These are phyloP conservation scores for Pyrus betulifolia DNA, from an alignment of 306 rosid genomes.

Conservation along the genomic window DNA sequence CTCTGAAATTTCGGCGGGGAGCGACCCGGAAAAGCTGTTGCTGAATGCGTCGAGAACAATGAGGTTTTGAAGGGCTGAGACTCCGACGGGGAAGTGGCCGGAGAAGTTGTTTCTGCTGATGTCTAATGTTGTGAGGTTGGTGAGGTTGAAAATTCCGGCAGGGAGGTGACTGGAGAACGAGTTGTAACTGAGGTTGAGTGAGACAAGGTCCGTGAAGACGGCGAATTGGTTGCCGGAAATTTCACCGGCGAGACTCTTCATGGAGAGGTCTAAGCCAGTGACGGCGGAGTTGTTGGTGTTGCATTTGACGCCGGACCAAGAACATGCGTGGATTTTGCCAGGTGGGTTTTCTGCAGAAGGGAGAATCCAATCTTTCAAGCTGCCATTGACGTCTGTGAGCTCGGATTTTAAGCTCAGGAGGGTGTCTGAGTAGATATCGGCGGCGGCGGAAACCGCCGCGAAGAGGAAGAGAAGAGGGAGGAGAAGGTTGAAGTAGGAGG, in stretches of 20 bases:
- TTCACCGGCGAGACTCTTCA: slow-evolving; percentile 53
- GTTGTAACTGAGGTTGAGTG: slow-evolving; percentile 72
- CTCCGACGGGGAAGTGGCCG: slow-evolving; percentile 62
- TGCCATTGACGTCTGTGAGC: slow-evolving; percentile 39
- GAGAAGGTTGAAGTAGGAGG: slow-evolving; percentile 36
- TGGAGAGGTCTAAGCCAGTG: slow-evolving; percentile 63
- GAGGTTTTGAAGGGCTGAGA: slow-evolving; percentile 41
- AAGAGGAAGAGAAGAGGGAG: slow-evolving; percentile 26
- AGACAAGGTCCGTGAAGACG: slow-evolving; percentile 47
- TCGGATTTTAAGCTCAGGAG: slow-evolving; percentile 76
- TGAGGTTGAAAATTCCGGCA: slow-evolving; percentile 54
- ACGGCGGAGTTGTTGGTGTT: slow-evolving; percentile 43
- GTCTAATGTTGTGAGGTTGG: slow-evolving; percentile 52
- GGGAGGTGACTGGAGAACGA: slow-evolving; percentile 71
- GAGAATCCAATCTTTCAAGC: slow-evolving; percentile 59
- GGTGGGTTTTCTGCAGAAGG: slow-evolving; percentile 33
- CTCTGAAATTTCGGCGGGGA: slow-evolving; percentile 59
- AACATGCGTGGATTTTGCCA: slow-evolving; percentile 56
- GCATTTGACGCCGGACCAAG: slow-evolving; percentile 82
- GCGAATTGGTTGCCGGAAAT: slow-evolving; percentile 57
- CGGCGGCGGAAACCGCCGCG: slow-evolving; percentile 34
- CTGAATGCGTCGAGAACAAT: slow-evolving; percentile 72
- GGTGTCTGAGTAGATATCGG: slow-evolving; percentile 61
- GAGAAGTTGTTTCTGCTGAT: slow-evolving; percentile 87
- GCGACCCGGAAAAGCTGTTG: slow-evolving; percentile 74